Conservation (phyloP, 2,329 filamentous ascomycete species). For the Onygena corvina region DNA sequence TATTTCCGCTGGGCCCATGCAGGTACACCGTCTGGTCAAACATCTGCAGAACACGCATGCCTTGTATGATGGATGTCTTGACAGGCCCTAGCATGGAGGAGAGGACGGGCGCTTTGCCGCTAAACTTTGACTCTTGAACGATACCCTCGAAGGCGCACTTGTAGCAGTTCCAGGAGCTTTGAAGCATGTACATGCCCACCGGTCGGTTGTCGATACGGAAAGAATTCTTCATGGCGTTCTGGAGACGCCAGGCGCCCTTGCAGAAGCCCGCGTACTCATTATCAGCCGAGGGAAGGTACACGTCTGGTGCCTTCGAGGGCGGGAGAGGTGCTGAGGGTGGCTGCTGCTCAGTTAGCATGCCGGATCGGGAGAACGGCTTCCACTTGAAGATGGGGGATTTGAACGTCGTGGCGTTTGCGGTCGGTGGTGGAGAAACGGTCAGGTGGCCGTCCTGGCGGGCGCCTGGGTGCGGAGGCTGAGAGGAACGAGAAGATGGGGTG, state of each 20-base stretch:
- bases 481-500: background rate
- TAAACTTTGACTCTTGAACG: constrained; percentile 17
- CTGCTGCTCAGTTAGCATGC: background rate
- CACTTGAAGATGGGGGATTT: background rate
- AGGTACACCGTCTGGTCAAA: constrained; percentile 25
- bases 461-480: background rate
- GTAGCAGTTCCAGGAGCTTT: constrained; percentile 28
- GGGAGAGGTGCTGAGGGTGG: background rate
- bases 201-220: constrained; percentile 21
- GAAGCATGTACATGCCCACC: constrained; percentile 23
- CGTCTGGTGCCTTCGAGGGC: constrained; percentile 1
- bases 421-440: background rate
- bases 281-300: constrained; percentile 26
- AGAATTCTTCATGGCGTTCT: constrained; percentile 25
- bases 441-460: background rate
- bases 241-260: constrained; percentile 35
- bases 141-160: constrained; percentile 36
- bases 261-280: constrained; percentile 34
- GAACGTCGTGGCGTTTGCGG: background rate
- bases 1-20: constrained; percentile 25
- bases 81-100: constrained; percentile 10
- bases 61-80: constrained; percentile 2
- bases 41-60: constrained; percentile 8
- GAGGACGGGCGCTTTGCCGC: constrained; percentile 15
- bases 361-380: background rate